Evolutionary conservation across 2,329 filamentous ascomycete genomes (phyloP).

Genomic region (Orbilia oligospora): DNA sequence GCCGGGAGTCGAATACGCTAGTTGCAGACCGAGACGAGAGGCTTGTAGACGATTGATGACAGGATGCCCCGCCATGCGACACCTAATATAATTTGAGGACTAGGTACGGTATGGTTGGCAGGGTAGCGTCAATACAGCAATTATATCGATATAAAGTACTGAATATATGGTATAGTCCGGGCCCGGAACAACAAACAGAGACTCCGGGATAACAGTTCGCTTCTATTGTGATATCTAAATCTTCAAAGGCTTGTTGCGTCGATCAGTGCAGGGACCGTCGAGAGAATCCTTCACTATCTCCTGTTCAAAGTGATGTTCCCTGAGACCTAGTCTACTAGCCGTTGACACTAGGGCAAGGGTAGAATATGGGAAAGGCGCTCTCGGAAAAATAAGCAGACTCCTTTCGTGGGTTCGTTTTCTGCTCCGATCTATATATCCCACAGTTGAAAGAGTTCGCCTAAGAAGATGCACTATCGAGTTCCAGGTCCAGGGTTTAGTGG

Average conservation of each 20-base stretch:
- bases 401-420: slow-evolving; percentile 48
- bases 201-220: slow-evolving; percentile 3
- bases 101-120: slow-evolving; percentile 5
- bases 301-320: slow-evolving; percentile 21
- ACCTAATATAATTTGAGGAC: slow-evolving; percentile 39
- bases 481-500: slow-evolving; percentile 48
- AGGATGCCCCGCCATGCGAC: slow-evolving; percentile 56
- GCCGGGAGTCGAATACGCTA: slow-evolving; percentile 52
- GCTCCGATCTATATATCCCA: slow-evolving; percentile 59
- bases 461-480: slow-evolving; percentile 40
- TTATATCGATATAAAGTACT: slow-evolving; percentile 11
- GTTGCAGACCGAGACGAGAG: slow-evolving; percentile 45
- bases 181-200: slow-evolving; percentile 3
- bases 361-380: slow-evolving; percentile 48
- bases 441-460: slow-evolving; percentile 52
- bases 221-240: slow-evolving; percentile 27
- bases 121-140: slow-evolving; percentile 9
- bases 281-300: slow-evolving; percentile 1
- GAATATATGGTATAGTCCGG: slow-evolving; percentile 21
- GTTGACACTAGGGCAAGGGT: slow-evolving; percentile 31
- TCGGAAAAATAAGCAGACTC: slow-evolving; percentile 58
- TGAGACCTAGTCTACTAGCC: slow-evolving; percentile 18
- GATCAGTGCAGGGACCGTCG: slow-evolving; percentile 15
- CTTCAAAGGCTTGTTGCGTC: slow-evolving; percentile 31
- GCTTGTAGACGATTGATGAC: slow-evolving; percentile 42